Conservation (phyloP, 371 early-diverging fungal genomes). For the Coemansia sp. region DNA sequence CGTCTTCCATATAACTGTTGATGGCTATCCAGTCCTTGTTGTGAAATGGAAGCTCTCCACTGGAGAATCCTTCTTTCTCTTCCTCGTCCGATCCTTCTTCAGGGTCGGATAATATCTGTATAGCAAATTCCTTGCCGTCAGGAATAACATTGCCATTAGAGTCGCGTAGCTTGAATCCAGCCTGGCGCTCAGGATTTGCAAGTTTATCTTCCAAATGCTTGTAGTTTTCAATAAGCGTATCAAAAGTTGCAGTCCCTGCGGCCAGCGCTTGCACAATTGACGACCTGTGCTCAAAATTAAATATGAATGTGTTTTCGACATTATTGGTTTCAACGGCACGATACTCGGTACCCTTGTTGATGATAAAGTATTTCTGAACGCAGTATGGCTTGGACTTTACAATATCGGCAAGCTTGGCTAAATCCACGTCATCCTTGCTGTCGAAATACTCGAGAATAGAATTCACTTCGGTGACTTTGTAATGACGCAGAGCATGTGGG, state of each 20-base stretch:
- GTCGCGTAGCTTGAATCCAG: conserved; percentile 8
- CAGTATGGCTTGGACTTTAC: conserved; percentile 1
- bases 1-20: no score
- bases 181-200: conserved; percentile 3
- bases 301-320: conserved; percentile 1
- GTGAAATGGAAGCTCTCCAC: no score
- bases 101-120: background rate
- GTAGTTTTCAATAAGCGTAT: background rate
- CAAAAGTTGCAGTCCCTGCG: background rate
- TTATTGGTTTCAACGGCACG: conserved; percentile 1
- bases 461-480: conserved; percentile 3
- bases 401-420: background rate
- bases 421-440: background rate
- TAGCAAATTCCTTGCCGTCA: background rate
- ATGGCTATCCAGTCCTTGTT: no score
- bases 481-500: background rate
- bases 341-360: background rate
- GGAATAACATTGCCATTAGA: background rate
- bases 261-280: background rate
- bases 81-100: background rate
- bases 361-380: conserved; percentile 1
- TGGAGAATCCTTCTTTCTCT: no score
- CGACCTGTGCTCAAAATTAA: background rate
- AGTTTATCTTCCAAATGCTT: background rate
- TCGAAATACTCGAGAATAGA: conserved; percentile 14